Evolutionary conservation across 345 rosid genomes (phyloP).

Genomic region (Erysimum cheiranthoides): DNA sequence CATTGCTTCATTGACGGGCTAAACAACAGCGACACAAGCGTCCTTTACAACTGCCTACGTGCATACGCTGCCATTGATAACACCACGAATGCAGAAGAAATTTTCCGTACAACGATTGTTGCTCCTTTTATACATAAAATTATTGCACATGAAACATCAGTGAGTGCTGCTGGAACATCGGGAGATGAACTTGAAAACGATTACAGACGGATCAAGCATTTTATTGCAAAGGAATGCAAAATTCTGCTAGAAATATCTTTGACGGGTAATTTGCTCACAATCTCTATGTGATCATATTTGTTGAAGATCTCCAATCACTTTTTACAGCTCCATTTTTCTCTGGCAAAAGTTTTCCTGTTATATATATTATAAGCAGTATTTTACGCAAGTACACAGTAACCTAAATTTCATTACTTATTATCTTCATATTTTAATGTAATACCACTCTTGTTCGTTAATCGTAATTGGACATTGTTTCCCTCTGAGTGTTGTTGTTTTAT

Average conservation of each 20-base stretch:
- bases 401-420: background rate
- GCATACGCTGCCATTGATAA: slow-evolving; percentile 98
- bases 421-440: background rate
- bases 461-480: background rate
- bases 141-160: slow-evolving; percentile 62
- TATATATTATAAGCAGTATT: background rate
- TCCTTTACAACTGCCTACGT: slow-evolving; percentile 92
- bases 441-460: background rate
- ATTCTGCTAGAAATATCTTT: slow-evolving; percentile 83
- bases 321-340: slow-evolving; percentile 10
- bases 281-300: background rate
- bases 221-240: slow-evolving; percentile 70
- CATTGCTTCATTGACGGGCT: slow-evolving; percentile 95
- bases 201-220: slow-evolving; percentile 69
- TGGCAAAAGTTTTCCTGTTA: slow-evolving; percentile 14
- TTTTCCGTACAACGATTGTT: slow-evolving; percentile 75
- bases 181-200: slow-evolving; percentile 81
- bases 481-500: slow-evolving; percentile 1
- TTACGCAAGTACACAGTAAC: background rate
- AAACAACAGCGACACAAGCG: slow-evolving; percentile 81
- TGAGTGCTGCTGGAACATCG: slow-evolving; percentile 54
- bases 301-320: background rate
- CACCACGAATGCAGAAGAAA: slow-evolving; percentile 76
- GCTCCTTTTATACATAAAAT: slow-evolving; percentile 74
- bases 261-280: slow-evolving; percentile 54